These are phyloP conservation scores for Didymellaceae sp. DNA, from an alignment of 2,329 filamentous ascomycete species.

Conservation along the genomic window DNA sequence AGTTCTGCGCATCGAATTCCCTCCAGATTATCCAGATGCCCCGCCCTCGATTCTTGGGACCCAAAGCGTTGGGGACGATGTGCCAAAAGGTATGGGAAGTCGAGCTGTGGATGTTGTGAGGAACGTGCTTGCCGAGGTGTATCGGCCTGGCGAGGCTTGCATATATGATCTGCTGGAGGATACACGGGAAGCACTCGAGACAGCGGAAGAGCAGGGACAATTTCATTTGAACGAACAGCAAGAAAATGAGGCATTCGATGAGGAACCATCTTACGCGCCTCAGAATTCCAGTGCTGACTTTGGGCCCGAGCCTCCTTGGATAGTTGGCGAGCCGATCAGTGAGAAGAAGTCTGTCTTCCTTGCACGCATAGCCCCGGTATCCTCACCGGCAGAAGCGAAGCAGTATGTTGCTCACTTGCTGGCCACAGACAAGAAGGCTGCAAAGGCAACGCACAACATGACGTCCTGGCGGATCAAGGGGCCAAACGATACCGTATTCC, in stretches of 20 bases:
- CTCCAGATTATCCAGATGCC: constrained; percentile 73
- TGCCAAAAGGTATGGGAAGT: constrained; percentile 74
- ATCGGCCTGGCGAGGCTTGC: constrained; percentile 77
- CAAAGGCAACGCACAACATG: constrained; percentile 93
- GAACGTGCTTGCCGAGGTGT: constrained; percentile 71
- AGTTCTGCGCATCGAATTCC: constrained; percentile 69
- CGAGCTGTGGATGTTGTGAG: constrained; percentile 73
- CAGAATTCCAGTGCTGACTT: constrained; percentile 28
- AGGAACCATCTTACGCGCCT: not conserved
- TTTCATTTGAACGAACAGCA: constrained; percentile 34
- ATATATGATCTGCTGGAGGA: constrained; percentile 89
- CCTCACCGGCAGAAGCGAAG: constrained; percentile 73
- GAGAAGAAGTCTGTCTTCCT: constrained; percentile 91
- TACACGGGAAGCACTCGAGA: constrained; percentile 57
- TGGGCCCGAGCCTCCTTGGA: constrained; percentile 68
- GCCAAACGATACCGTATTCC: constrained; percentile 64
- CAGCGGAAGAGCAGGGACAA: constrained; percentile 49
- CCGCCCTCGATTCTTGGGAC: constrained; percentile 78
- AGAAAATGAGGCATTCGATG: constrained; percentile 15
- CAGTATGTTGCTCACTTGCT: constrained; percentile 76
- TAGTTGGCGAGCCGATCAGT: constrained; percentile 72
- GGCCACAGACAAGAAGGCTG: constrained; percentile 80
- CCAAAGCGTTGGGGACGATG: constrained; percentile 73
- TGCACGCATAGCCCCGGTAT: constrained; percentile 74
- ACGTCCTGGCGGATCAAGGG: constrained; percentile 86